These are phyloP conservation scores for Babesia bovis DNA, from an alignment of 169 alveolate genomes.

Conservation along the genomic window DNA sequence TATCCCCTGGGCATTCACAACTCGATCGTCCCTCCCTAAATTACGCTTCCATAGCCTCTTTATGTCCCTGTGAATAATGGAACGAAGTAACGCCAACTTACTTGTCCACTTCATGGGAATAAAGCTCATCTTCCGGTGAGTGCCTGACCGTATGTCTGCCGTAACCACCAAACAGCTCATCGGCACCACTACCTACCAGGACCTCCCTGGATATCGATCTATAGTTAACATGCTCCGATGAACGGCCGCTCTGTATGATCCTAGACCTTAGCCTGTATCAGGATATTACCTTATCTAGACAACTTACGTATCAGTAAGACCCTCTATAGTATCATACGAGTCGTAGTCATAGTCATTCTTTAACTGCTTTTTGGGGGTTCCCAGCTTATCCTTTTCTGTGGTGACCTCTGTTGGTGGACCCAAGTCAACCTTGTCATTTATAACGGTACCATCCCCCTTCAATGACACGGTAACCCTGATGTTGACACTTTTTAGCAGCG, in stretches of 20 bases:
- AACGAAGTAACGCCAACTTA: not conserved
- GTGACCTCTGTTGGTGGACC: not conserved
- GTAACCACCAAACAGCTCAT: slow-evolving; percentile 77
- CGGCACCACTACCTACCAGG: slow-evolving; percentile 78
- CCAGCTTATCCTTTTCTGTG: not conserved
- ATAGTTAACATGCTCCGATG: too few relatives aligned
- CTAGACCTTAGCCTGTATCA: too few relatives aligned
- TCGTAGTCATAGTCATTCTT: not conserved
- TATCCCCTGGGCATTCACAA: slow-evolving; percentile 45
- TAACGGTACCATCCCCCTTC: not conserved
- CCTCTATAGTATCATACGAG: too few relatives aligned
- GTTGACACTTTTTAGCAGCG: slow-evolving; percentile 46
- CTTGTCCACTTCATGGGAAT: slow-evolving; percentile 37
- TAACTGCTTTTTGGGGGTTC: not conserved
- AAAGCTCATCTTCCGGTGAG: not conserved
- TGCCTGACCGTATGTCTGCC: slow-evolving; percentile 66
- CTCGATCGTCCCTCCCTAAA: slow-evolving; percentile 75
- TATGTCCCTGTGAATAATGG: slow-evolving; percentile 49
- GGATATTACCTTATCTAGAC: too few relatives aligned
- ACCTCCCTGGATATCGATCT: slow-evolving; percentile 23
- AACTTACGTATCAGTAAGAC: too few relatives aligned
- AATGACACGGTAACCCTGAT: slow-evolving; percentile 28
- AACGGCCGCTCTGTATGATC: too few relatives aligned
- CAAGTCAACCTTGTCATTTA: not conserved
- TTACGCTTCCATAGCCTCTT: slow-evolving; percentile 73